Conservation (phyloP, 257 asterid species). For the Misopates orontium region DNA sequence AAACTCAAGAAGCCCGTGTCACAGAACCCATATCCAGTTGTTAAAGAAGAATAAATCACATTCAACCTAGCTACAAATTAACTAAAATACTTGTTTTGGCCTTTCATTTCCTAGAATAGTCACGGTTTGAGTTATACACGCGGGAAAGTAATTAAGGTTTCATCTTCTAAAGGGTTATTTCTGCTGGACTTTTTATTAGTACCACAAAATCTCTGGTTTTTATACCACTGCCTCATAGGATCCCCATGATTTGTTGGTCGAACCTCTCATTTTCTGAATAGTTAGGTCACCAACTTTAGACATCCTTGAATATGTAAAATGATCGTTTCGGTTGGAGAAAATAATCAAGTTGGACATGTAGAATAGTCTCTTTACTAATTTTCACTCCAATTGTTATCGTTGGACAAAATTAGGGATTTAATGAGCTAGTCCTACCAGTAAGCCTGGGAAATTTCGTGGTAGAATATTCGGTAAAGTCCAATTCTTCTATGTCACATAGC, state of each 20-base stretch:
- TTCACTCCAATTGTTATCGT: not conserved
- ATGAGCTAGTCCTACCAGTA: not conserved
- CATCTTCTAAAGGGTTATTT: constrained; percentile 1
- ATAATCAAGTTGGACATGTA: not conserved
- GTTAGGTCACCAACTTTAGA: constrained; percentile 30
- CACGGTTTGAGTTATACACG: constrained; percentile 31
- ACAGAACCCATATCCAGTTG: constrained; percentile 13
- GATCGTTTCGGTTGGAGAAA: not conserved
- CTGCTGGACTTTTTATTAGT: not conserved
- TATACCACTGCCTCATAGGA: constrained; percentile 17
- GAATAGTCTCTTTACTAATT: not conserved
- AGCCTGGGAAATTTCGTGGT: too few relatives aligned
- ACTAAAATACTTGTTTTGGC: not conserved
- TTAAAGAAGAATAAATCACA: not conserved
- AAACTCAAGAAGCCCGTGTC: constrained; percentile 55
- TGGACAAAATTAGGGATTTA: not conserved
- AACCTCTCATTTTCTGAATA: constrained; percentile 9
- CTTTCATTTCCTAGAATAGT: constrained; percentile 17
- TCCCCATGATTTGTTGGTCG: constrained; percentile 12
- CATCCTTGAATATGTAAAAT: not conserved
- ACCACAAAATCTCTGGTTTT: not conserved
- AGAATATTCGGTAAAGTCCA: too few relatives aligned
- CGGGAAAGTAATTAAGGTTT: constrained; percentile 22
- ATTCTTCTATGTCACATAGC: too few relatives aligned
- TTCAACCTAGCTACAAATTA: not conserved